Evolutionary conservation across 1,139 yeast genomes (phyloP), one percentile per base, ranked within the genome.

Genomic region (Pichia norvegensis): DNA sequence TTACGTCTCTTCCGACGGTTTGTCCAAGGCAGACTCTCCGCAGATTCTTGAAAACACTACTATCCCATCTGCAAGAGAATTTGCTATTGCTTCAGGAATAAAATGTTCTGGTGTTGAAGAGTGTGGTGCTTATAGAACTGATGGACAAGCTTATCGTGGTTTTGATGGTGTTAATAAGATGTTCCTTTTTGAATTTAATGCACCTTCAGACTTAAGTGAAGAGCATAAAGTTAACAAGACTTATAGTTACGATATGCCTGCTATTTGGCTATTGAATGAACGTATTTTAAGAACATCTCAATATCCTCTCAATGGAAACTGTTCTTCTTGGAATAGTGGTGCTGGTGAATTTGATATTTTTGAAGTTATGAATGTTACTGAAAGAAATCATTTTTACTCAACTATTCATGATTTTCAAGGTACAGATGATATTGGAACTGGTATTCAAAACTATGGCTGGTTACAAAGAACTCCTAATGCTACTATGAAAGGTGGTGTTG

Each of bases 341-440:
- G 81, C 90, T 67, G 92, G 94, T 66, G 92, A 84, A 67, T 80
- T 79, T 63, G 94, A 84, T 68, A 77, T 83, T 60, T 83, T 83
- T 61, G 94, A 83, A 69, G 74, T 74, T 25, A 67, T 74, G 72
- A 74, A 74, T 57, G 55, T 46, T 41, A 76, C 85, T 22, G 79
- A 78, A 54, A 67, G 74, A 36, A 66, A 64, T 50, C 71, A 78
- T 53, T 69, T 82, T 57, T 79, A 71, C 64, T 70, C 86, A 25
- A 79, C 88, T 21, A 67, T 82, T 61, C 92, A 83, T 61, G 85
- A 79, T 59, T 81, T 72, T 67, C 90, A 83, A 63, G 88, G 88
- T 35, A 74, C 78, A 40, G 81, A 67, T 46, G 70, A 75, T 55
- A 71, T 81, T 49, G 74, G 74, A 46, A 63, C 70, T 8, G 92